Base-by-base conservation (phyloP, 2,329 filamentous ascomycete species). In the Macrophomina pseudophaseolina region DNA sequence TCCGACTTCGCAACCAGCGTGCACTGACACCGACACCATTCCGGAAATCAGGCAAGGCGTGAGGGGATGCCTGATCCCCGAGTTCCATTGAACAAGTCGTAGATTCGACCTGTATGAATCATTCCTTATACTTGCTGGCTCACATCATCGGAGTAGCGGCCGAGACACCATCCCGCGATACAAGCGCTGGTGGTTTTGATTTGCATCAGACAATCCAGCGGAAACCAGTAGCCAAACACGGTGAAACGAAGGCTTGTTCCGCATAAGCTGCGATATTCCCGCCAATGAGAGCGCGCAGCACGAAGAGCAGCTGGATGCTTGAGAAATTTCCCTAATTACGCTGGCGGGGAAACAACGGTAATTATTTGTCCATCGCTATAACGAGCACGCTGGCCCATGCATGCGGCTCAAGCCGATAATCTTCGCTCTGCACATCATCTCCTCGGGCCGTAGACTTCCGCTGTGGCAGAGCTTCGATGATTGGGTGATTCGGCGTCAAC, bases 191-290 rank as follows among this genome's bases (percentile, higher is more conserved):
- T 8, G 7, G 11, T 38, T 38, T 7, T 1, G 35, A 8, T 38
- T 38, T 8, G 35, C 6, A 38, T 12, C 35, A 7, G 35, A 18
- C 16, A 11, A 35, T 38, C 2, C 16, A 4, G 44, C 54, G 44
- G 23, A 62, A 38, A 23, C 58, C 11, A 49, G 4, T 6, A 44
- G 32, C 18, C 56, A 60, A 60, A 60, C 56, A 35, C 14, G 8
- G 23, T 62, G 44, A 62, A 62, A 62, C 58, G 30, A 30, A 62
- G 44, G 58, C 44, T 62, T 62, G 58, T 62, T 6, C 11, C 5
- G 16, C 11, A 35, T 30, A 35, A 38, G 58, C 58, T 8, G 35
- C 9, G 18, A 3, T 30, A 23, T 14, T 5, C 42, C 9, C 33
- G 11, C 58, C 42, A 48, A 46, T 60, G 3, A 53, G 12, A 53